Base-by-base conservation (phyloP, 208 protist species). In the Lotmaria passim region DNA sequence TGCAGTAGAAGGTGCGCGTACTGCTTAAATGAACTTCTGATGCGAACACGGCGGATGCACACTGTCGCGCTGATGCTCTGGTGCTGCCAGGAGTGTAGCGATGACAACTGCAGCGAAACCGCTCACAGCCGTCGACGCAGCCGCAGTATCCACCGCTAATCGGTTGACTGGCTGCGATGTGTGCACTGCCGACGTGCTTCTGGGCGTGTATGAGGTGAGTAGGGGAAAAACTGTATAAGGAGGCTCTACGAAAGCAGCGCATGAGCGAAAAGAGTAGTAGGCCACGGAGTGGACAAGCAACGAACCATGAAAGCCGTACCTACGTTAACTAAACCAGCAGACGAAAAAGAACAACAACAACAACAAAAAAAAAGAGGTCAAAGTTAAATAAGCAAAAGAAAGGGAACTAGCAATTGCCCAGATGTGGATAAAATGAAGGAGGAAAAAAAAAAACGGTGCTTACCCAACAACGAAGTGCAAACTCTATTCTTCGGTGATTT, bases 231-330 rank as follows among this genome's bases (percentile, higher is more conserved):
- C 36, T 30, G 38, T 44, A 14, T 15, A 60, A 60, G 1, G 23
- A 10, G 15, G 38, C 36, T 47, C n/a, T 11, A 47, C 21, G 55
- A 36, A 60, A 60, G 38, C 24, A 28, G 23, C 55, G 55, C 55
- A 60, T 60, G 12, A 47, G 55, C 38, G 24, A 30, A 17, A 47
- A 4, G 11, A 1, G 24, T 8, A 24, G 30, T 33, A 11, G 23
- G 24, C 12, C 19, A 31, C 12, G 21, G n/a, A 33, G 2, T 14
- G n/a, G 10, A 23, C 36, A 28, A 17, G 15, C 26, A 12, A 19
- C 44, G 14, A 44, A 11, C 4, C 55, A 38, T 46, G 53, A 50
- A 50, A 19, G 0, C 7, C 10, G 52, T 31, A 19, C 15, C 41
- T 6, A 46, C 11, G 14, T 17, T 4, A 5, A n/a, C 26, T 38